These are phyloP conservation scores for Apiotrichum mycotoxinovorans DNA, from an alignment of 1,284 basidiomycete genomes.

Conservation along the genomic window DNA sequence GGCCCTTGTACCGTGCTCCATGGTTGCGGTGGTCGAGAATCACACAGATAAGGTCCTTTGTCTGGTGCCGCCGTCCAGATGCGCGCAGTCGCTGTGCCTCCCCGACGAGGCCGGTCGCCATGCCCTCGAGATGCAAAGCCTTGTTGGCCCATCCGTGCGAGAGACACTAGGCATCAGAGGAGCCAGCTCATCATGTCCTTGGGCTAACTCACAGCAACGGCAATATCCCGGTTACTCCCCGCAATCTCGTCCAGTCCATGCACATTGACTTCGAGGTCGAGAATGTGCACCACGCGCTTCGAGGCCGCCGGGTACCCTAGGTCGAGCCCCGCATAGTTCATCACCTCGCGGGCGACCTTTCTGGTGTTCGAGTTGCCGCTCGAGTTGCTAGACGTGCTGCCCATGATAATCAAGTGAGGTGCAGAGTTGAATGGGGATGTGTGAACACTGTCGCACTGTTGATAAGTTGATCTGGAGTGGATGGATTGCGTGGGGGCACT, in stretches of 20 bases:
- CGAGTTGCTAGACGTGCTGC: no score
- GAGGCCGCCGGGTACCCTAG: conserved; percentile 1
- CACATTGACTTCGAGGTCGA: conserved; percentile 6
- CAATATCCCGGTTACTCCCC: conserved; percentile 23
- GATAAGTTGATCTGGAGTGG: no score
- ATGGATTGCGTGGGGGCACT: no score
- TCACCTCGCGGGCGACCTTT: neutral
- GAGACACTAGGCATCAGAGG: neutral
- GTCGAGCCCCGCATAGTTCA: conserved; percentile 6
- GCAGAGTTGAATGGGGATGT: no score
- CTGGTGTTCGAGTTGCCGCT: no score
- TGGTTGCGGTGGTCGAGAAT: conserved; percentile 71
- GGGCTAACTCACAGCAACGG: conserved; percentile 34
- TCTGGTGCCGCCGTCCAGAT: conserved; percentile 8
- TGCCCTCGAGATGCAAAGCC: conserved; percentile 29
- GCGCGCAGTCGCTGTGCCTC: conserved; percentile 14
- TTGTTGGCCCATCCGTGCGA: conserved; percentile 35
- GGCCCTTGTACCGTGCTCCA: conserved; percentile 53
- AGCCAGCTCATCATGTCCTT: no score
- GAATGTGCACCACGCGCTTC: neutral
- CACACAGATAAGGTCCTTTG: conserved; percentile 40
- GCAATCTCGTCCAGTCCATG: conserved; percentile 8
- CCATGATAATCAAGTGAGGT: no score
- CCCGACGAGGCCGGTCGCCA: conserved; percentile 37
- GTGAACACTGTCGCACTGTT: no score